Conservation (phyloP, 2,329 filamentous ascomycete species). For the Hypoxylon sp. region DNA sequence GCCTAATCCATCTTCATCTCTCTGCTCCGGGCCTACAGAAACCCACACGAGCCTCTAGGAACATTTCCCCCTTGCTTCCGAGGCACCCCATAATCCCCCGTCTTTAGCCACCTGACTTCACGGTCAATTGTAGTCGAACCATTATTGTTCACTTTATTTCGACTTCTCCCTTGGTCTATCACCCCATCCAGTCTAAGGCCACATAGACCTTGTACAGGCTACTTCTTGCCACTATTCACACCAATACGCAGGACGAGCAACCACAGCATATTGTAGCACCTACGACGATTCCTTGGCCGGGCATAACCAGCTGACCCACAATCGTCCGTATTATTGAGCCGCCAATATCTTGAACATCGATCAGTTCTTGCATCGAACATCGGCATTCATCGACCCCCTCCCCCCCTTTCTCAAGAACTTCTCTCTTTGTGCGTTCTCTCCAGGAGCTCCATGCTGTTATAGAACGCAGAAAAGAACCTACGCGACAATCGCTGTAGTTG, state of each 20-base stretch:
- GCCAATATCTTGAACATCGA: slow-evolving; percentile 30
- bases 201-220: slow-evolving; percentile 27
- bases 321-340: slow-evolving; percentile 19
- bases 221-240: slow-evolving; percentile 27
- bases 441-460: slow-evolving; percentile 29
- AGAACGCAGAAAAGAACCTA: slow-evolving; percentile 18
- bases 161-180: slow-evolving; percentile 18
- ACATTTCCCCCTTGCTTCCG: slow-evolving; percentile 39
- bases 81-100: slow-evolving; percentile 25
- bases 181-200: slow-evolving; percentile 14
- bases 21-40: slow-evolving; percentile 27
- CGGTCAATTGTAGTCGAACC: slow-evolving; percentile 32
- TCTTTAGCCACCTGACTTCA: slow-evolving; percentile 38
- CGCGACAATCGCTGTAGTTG: slow-evolving; percentile 27
- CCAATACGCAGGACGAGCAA: slow-evolving; percentile 25
- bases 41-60: slow-evolving; percentile 43
- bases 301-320: slow-evolving; percentile 27
- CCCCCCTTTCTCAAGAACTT: slow-evolving; percentile 1
- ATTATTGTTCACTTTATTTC: slow-evolving; percentile 14
- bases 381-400: slow-evolving; percentile 20
- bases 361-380: slow-evolving; percentile 20
- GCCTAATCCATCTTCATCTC: slow-evolving; percentile 25
- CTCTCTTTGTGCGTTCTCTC: slow-evolving; percentile 16
- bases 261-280: slow-evolving; percentile 33
- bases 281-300: slow-evolving; percentile 16